Base-by-base conservation (phyloP, 495 filamentous ascomycete genomes). In the Penicillium fimorum region DNA sequence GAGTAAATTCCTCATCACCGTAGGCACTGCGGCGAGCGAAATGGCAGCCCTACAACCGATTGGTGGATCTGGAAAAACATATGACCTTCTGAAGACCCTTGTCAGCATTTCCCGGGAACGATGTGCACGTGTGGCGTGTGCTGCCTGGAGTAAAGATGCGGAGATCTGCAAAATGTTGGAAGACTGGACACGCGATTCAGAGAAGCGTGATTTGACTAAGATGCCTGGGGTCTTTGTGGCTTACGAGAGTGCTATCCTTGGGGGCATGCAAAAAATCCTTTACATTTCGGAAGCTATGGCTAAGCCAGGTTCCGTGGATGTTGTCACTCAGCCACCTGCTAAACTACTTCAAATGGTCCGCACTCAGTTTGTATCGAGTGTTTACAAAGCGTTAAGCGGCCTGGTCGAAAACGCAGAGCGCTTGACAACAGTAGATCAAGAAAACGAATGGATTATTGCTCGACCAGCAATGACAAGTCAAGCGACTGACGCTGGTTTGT, bases 391-490 rank as follows among this genome's bases (percentile, higher is more conserved):
- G 32, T 75, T 98, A 4, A 91, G 90, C 62, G 94, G 93, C 4
- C 89, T 98, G 82, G 91, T 98, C 0, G 94, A 97, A 71, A 96
- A 94, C 71, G 93, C 94, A 32, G 91, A 96, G 71, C 84, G 80
- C 38, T 77, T 83, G 1, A 67, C 85, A 2, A 80, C 82, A 50
- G 79, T 79, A 50, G 76, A 82, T 32, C 82, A 82, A 30, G 83
- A 84, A 8, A 85, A 89, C 55, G 78, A 76, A 58, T 77, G 75
- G 76, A 63, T 73, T 43, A 58, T 74, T 43, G 51, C 63, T 15
- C 61, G 61, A 15, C 66, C 69, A 38, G 59, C 63, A 29, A 63
- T 64, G 48, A 50, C 61, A 30, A 66, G 60, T 22, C 70, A 70
- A 30, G 67, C 46, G 7, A 48, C 63, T 37, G 73, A 75, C 58